Evolutionary conservation across 192 early-diverging fungal genomes (phyloP).

Genomic region (Dissophora globulifera): DNA sequence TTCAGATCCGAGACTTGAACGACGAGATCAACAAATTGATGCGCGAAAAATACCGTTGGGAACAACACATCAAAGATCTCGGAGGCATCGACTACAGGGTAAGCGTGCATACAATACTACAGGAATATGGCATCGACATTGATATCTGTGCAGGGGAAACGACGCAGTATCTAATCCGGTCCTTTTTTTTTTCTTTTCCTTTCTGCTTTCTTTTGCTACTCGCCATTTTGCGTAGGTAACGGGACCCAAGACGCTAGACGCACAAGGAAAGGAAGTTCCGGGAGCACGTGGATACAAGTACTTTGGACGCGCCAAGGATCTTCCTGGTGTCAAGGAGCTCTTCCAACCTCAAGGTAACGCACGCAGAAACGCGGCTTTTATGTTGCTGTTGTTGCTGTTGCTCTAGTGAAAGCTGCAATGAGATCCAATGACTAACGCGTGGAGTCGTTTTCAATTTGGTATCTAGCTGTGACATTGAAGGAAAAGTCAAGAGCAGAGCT

Average conservation of each 20-base stretch:
- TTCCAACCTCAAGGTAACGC: constrained; percentile 86
- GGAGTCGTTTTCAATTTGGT: too few species aligned
- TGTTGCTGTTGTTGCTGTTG: too few species aligned
- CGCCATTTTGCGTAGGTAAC: constrained; percentile 60
- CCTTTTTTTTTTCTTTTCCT: too few species aligned
- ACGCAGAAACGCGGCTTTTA: too few species aligned
- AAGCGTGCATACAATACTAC: constrained; percentile 11
- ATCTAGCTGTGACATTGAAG: constrained; percentile 54
- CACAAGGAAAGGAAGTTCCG: constrained; percentile 89
- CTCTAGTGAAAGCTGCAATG: too few species aligned
- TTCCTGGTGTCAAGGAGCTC: constrained; percentile 93
- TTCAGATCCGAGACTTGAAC: constrained; percentile 93
- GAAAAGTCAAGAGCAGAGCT: constrained; percentile 76
- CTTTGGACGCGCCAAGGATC: constrained; percentile 94
- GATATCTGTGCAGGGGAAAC: too few species aligned
- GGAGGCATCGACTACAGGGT: constrained; percentile 93
- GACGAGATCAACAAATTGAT: constrained; percentile 96
- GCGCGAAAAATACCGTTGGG: constrained; percentile 93
- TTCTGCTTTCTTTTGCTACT: too few species aligned
- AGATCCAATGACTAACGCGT: too few species aligned
- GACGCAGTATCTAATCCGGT: too few species aligned
- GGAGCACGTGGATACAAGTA: constrained; percentile 95
- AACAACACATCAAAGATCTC: constrained; percentile 87
- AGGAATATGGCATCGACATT: neutral
- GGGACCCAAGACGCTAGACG: constrained; percentile 81